These are phyloP conservation scores for Soucietia sequanensis DNA, from an alignment of 805 yeast species.

Conservation along the genomic window DNA sequence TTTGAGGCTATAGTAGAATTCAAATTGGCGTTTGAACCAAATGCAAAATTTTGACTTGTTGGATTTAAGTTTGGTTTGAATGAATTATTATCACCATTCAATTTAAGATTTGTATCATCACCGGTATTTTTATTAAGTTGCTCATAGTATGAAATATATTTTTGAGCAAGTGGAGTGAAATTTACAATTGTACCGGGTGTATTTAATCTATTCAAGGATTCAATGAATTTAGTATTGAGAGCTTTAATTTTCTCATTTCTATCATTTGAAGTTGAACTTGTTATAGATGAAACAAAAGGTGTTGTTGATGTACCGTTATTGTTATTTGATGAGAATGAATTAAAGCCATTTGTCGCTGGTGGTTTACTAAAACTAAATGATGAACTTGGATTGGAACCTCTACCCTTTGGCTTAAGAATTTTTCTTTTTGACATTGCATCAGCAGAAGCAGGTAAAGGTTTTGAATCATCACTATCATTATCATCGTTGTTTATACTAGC, in stretches of 20 bases:
- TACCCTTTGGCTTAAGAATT: slow-evolving; percentile 59
- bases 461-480: slow-evolving; percentile 39
- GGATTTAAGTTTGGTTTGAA: neutral
- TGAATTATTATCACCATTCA: neutral
- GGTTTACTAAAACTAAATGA: neutral
- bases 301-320: neutral
- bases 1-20: neutral
- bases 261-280: slow-evolving; percentile 13
- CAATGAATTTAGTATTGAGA: slow-evolving; percentile 58
- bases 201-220: slow-evolving; percentile 44
- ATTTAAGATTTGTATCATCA: neutral
- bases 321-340: slow-evolving; percentile 1
- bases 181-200: slow-evolving; percentile 50
- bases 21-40: neutral
- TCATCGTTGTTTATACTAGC: slow-evolving; percentile 13
- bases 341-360: slow-evolving; percentile 4
- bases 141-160: slow-evolving; percentile 55
- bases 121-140: slow-evolving; percentile 8
- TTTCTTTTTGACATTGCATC: slow-evolving; percentile 66
- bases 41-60: neutral
- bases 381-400: slow-evolving; percentile 4
- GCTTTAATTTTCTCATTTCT: slow-evolving; percentile 57
- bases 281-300: slow-evolving; percentile 1
- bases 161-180: slow-evolving; percentile 53
- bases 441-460: slow-evolving; percentile 51